Percentiles rank a stretch among this genome's conserved stretches.
Evolutionary conservation across 208 protist genomes (phyloP).

Genomic region (Leishmania aethiopica): DNA sequence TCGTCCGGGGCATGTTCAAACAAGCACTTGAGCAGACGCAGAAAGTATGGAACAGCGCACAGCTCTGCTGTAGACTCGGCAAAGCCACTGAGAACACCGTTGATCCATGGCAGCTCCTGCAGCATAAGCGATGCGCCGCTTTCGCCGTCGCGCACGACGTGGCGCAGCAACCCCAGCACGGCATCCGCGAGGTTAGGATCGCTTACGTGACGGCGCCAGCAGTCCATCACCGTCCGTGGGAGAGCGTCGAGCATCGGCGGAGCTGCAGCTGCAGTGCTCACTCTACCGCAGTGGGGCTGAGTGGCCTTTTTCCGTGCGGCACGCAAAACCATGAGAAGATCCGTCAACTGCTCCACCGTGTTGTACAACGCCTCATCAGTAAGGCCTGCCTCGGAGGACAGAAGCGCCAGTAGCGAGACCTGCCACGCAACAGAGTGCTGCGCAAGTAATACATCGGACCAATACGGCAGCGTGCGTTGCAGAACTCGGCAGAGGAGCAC

Average conservation of each 20-base stretch:
- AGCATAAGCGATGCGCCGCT: slow-evolving; percentile 20
- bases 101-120: slow-evolving; percentile 33
- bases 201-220: slow-evolving; percentile 59
- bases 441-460: slow-evolving; percentile 16
- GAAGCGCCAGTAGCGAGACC: slow-evolving; percentile 16
- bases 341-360: slow-evolving; percentile 24
- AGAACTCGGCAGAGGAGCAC: slow-evolving; percentile 30
- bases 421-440: slow-evolving; percentile 19
- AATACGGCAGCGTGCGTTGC: slow-evolving; percentile 20
- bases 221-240: slow-evolving; percentile 39
- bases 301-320: background rate
- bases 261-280: background rate
- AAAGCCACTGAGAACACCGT: slow-evolving; percentile 26
- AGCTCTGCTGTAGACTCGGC: slow-evolving; percentile 33
- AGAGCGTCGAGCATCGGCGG: slow-evolving; percentile 10
- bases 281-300: background rate
- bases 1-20: slow-evolving; percentile 28
- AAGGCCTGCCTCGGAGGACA: slow-evolving; percentile 21
- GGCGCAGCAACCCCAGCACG: slow-evolving; percentile 37
- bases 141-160: slow-evolving; percentile 22
- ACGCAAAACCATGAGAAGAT: slow-evolving; percentile 14
- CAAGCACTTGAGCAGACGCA: slow-evolving; percentile 24
- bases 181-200: slow-evolving; percentile 72
- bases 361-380: slow-evolving; percentile 24
- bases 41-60: slow-evolving; percentile 30